Evolutionary conservation across 495 filamentous ascomycete genomes (phyloP), one percentile per base, ranked within the genome.

Genomic region (Penicillium psychrofluorescens): DNA sequence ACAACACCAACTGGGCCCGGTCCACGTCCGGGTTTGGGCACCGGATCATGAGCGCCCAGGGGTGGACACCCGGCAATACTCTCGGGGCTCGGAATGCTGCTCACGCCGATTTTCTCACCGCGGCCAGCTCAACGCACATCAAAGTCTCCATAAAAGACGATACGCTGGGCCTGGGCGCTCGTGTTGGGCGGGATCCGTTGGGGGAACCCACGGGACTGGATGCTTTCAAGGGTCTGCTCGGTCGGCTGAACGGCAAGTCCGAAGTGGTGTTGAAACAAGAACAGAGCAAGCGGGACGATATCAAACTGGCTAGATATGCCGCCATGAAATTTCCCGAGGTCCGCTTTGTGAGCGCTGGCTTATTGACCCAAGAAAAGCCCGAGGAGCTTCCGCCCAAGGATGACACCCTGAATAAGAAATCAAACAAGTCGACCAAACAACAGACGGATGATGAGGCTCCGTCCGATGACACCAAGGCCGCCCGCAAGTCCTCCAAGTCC

Each of bases 1-100:
- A 95, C 61, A 96, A 96, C 60, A 95, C 86, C 28, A 78, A 77
- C 67, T 98, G 91, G 91, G 78, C 84, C 37, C 82, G 80, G 48
- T 84, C 88, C 53, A 89, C 86, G 48, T 72, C 76, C 36, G 78
- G 79, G 38, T 96, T 88, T 56, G 91, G 91, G 52, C 90, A 95
- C 59, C 81, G 76, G 51, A 86, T 96, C 43, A 80, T 98, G 48
- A 79, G 83, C 41, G 71, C 81, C 1, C 89, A 95, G 55, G 91
- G 91, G 37, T 98, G 91, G 91, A 78, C 78, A 36, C 91, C 91
- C 0, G 91, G 91, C 16, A 71, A 78, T 46, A 83, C 77, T 39
- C 76, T 98, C 27, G 92, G 91, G 27, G 83, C 81, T 8, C 76
- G 80, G 45, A 72, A 86, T 55, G 79, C 87, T 2, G 49, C 79